Evolutionary conservation across 1,139 yeast genomes (phyloP).

Genomic region (Sugiyamaella xylanicola): DNA sequence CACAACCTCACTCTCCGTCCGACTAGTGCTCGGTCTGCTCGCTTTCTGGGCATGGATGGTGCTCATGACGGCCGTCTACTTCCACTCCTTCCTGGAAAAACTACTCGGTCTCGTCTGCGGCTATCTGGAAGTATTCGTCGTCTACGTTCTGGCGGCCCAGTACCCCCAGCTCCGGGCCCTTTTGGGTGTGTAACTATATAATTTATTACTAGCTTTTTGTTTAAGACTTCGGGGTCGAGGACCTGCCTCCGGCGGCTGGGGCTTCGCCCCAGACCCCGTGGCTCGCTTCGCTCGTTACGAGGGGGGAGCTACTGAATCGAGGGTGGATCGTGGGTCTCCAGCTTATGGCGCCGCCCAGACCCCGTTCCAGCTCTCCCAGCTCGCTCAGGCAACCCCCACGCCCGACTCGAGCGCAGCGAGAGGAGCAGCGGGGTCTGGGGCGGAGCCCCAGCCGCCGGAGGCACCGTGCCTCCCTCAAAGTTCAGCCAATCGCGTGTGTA

Average conservation of each 20-base stretch:
- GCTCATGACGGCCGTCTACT: constrained; percentile 77
- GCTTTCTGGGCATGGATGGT: constrained; percentile 85
- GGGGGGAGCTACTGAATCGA: neutral
- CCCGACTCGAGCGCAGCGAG: neutral
- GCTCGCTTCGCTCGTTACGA: neutral
- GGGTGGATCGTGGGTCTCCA: neutral
- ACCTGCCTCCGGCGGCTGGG: neutral
- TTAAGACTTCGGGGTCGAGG: neutral
- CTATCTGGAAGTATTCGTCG: constrained; percentile 48
- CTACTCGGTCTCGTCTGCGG: constrained; percentile 67
- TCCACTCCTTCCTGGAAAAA: constrained; percentile 80
- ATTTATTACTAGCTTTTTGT: neutral
- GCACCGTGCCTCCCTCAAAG: neutral
- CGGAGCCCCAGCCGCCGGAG: constrained; percentile 1
- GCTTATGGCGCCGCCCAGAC: neutral
- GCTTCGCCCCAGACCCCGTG: neutral
- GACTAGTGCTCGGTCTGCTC: constrained; percentile 9
- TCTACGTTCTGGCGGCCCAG: constrained; percentile 44
- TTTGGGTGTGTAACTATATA: constrained; percentile 1
- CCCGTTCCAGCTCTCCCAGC: neutral
- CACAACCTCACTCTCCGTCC: constrained; percentile 6
- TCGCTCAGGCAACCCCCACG: neutral
- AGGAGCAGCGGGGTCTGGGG: neutral
- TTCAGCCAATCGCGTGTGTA: neutral
- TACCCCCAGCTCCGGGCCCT: constrained; percentile 9